Conservation (phyloP, 441 rosid genomes). For the Erodium texanum region DNA sequence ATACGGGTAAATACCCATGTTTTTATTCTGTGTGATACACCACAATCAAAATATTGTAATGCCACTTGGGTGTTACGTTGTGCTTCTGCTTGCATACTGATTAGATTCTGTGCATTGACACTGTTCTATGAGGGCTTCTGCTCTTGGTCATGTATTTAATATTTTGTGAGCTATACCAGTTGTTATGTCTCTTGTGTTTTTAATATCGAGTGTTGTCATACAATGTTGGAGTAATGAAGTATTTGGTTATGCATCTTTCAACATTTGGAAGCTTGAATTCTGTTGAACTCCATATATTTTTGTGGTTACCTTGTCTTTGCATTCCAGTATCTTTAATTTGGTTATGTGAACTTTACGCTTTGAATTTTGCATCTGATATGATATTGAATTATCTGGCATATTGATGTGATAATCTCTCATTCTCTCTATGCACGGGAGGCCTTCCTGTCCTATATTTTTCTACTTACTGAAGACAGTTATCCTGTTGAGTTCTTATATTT, state of each 20-base stretch:
- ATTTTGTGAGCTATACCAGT: not conserved
- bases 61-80: not conserved
- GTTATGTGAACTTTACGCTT: conserved; percentile 2
- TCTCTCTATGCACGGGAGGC: not conserved
- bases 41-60: not conserved
- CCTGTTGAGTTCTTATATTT: conserved; percentile 4
- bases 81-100: not conserved
- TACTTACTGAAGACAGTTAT: not conserved
- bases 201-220: not conserved
- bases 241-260: not conserved
- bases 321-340: not conserved
- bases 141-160: not conserved
- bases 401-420: conserved; percentile 5
- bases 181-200: not conserved
- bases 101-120: not conserved
- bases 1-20: not conserved
- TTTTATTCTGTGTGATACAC: not conserved
- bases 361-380: conserved; percentile 2
- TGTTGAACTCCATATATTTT: not conserved
- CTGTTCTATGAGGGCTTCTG: not conserved
- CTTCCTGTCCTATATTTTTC: not conserved
- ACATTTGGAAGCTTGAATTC: not conserved
- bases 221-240: not conserved
- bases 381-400: not conserved
- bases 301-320: not conserved